Percentiles rank a stretch among this genome's conserved stretches.
Conservation (phyloP, 768 basidiomycete genomes). For the Suillus occidentalis region DNA sequence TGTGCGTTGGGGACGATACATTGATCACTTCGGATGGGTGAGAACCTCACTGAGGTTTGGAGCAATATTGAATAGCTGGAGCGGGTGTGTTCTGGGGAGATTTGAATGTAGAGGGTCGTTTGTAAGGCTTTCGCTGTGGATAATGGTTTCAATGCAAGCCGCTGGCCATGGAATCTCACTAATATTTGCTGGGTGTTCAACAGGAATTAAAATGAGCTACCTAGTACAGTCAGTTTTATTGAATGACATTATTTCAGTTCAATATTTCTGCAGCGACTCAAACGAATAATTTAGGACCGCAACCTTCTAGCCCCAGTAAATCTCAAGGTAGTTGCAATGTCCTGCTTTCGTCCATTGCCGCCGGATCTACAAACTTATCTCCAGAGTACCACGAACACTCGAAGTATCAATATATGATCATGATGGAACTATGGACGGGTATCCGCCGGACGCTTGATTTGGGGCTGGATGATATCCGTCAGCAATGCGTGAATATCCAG, state of each 20-base stretch:
- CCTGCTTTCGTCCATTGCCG: not conserved
- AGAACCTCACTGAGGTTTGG: slow-evolving; percentile 90
- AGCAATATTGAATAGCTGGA: slow-evolving; percentile 86
- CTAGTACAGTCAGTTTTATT: not conserved
- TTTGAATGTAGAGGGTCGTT: slow-evolving; percentile 18
- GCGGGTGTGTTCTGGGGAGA: slow-evolving; percentile 69
- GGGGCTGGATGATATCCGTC: not conserved
- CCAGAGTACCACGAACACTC: not conserved
- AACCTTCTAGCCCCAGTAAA: not conserved
- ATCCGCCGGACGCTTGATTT: not conserved
- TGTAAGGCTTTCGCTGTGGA: not conserved
- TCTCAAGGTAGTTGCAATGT: not conserved
- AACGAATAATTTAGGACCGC: not conserved
- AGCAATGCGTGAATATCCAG: not conserved
- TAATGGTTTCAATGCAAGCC: not conserved
- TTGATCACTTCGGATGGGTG: slow-evolving; percentile 71
- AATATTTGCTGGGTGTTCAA: not conserved
- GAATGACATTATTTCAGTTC: not conserved
- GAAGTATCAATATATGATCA: not conserved
- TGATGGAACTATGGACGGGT: not conserved
- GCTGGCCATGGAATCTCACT: not conserved
- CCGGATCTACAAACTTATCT: not conserved
- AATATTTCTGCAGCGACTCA: not conserved
- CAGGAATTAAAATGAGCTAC: not conserved
- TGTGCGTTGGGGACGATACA: slow-evolving; percentile 92